phyloP scores from a whole-genome alignment of 169 alveolate species.

The Cryptosporidium parvum region DNA sequence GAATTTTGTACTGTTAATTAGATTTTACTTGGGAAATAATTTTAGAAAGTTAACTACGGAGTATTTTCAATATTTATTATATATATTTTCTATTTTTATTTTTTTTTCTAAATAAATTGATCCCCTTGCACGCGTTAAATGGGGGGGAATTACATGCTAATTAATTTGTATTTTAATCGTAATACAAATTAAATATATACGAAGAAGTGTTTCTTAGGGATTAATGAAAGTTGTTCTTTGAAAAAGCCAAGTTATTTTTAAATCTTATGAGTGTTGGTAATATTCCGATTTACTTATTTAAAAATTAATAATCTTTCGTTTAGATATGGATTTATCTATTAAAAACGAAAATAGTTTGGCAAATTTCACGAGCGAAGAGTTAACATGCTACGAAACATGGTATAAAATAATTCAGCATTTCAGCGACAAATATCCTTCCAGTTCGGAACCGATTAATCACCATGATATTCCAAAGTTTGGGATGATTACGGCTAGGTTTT shows the following conservation, averaged over 20 bases:
- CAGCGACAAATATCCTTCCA: neutral
- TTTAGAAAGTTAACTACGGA: neutral
- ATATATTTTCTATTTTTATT: neutral
- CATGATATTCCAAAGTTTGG: conserved; percentile 52
- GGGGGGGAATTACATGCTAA: conserved; percentile 34
- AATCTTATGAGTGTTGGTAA: neutral
- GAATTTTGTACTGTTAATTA: neutral
- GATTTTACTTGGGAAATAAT: neutral
- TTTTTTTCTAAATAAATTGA: neutral
- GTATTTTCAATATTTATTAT: neutral
- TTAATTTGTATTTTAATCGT: neutral
- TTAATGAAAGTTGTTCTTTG: neutral
- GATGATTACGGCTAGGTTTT: conserved; percentile 37
- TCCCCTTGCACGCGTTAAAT: neutral
- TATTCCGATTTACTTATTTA: neutral
- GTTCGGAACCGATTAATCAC: neutral
- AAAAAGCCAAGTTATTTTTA: neutral
- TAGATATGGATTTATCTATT: neutral
- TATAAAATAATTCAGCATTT: conserved; percentile 33
- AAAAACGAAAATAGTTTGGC: neutral
- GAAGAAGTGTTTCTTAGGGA: neutral
- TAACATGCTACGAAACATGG: conserved; percentile 64
- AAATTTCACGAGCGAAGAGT: conserved; percentile 30
- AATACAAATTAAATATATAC: neutral
- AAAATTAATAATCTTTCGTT: neutral